A percentile compares a stretch with the other conserved stretches of the same genome.
Conservation (phyloP, 2,329 filamentous ascomycete genomes). For the Lithohypha guttulata region DNA sequence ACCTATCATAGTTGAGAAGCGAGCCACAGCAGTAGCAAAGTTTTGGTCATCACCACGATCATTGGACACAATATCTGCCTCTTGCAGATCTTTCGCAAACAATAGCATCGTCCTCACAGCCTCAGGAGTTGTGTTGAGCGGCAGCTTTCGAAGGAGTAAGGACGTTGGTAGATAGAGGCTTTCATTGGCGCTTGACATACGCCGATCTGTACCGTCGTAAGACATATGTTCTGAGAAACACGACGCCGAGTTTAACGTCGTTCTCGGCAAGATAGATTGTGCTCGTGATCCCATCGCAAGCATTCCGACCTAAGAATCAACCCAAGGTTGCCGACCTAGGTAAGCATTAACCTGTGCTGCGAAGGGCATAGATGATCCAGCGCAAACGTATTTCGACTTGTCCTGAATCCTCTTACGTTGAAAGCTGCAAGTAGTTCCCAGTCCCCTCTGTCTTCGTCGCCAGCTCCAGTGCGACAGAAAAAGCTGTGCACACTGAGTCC, state of each 20-base stretch:
- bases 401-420: too few species aligned
- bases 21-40: slow-evolving; percentile 48
- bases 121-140: slow-evolving; percentile 47
- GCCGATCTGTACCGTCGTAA: slow-evolving; percentile 13
- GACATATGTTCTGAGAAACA: slow-evolving; percentile 1
- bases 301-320: too few species aligned
- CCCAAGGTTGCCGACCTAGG: too few species aligned
- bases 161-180: slow-evolving; percentile 22
- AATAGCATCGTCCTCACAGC: slow-evolving; percentile 52
- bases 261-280: neutral
- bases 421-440: too few species aligned
- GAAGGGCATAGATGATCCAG: too few species aligned
- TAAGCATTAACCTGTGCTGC: too few species aligned
- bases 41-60: slow-evolving; percentile 47
- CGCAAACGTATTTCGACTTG: too few species aligned
- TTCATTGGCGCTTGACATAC: slow-evolving; percentile 21
- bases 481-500: too few species aligned
- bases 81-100: slow-evolving; percentile 53
- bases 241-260: too few species aligned
- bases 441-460: too few species aligned
- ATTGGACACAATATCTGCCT: slow-evolving; percentile 46
- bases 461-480: too few species aligned
- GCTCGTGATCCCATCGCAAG: slow-evolving; percentile 2
- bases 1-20: slow-evolving; percentile 46
- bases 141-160: slow-evolving; percentile 50